Conservation (phyloP, 768 basidiomycete genomes). For the Polyporus arcularius region DNA sequence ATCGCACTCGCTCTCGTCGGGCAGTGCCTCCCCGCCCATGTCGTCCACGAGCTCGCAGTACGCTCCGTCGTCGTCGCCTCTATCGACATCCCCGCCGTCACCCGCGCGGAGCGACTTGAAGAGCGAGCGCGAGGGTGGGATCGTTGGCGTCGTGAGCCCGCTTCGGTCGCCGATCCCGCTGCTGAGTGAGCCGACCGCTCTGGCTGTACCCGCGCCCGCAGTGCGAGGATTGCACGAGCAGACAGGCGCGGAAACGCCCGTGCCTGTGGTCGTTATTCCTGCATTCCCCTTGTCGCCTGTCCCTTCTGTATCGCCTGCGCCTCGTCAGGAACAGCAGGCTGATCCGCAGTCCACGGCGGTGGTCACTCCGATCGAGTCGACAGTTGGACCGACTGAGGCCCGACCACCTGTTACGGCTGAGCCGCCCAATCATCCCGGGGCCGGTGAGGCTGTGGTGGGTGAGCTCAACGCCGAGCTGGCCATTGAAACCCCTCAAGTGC, state of each 20-base stretch:
- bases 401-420: no score
- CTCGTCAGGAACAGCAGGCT: neutral
- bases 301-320: neutral
- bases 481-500: neutral
- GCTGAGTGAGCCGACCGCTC: neutral
- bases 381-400: no score
- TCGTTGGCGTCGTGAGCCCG: slow-evolving; percentile 7
- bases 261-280: neutral
- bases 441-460: no score
- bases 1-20: slow-evolving; percentile 40
- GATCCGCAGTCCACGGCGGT: neutral
- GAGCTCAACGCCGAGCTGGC: neutral
- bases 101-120: slow-evolving; percentile 25
- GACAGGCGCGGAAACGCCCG: neutral
- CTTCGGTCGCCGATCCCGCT: slow-evolving; percentile 9
- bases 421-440: no score
- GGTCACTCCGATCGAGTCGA: no score
- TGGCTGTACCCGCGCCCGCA: neutral
- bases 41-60: slow-evolving; percentile 55
- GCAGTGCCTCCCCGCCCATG: slow-evolving; percentile 56
- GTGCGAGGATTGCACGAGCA: neutral
- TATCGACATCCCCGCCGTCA: slow-evolving; percentile 33
- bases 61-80: slow-evolving; percentile 30
- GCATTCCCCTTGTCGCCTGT: no score
- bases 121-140: neutral